These are phyloP conservation scores for Medicago truncatula DNA, from an alignment of 306 rosid genomes.

Conservation along the genomic window DNA sequence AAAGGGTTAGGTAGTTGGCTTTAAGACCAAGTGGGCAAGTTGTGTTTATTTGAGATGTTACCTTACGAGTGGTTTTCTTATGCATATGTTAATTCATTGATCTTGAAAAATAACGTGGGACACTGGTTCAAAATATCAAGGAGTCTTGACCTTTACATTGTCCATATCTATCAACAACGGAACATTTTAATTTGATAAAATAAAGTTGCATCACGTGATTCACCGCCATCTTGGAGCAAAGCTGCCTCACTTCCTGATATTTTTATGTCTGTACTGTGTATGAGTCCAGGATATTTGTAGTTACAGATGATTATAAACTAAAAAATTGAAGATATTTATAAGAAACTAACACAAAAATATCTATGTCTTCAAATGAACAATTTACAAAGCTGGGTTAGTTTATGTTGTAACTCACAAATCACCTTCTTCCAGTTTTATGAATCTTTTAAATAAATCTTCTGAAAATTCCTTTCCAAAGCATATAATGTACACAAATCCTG, in stretches of 20 bases:
- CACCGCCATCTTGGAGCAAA: slow-evolving; percentile 5
- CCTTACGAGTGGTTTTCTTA: not conserved
- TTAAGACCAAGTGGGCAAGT: slow-evolving; percentile 46
- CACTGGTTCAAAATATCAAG: slow-evolving; percentile 11
- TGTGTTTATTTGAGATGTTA: slow-evolving; percentile 21
- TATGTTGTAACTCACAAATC: too few species aligned
- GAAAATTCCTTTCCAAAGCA: too few species aligned
- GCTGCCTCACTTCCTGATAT: not conserved
- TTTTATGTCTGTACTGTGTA: not conserved
- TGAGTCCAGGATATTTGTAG: too few species aligned
- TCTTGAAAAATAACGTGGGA: not conserved
- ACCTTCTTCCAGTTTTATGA: too few species aligned
- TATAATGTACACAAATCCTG: not conserved
- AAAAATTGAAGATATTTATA: too few species aligned
- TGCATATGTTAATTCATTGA: not conserved
- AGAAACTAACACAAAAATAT: too few species aligned
- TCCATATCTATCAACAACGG: not conserved
- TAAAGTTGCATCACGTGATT: slow-evolving; percentile 10
- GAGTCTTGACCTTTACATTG: not conserved
- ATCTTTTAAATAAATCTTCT: too few species aligned
- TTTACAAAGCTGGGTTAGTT: too few species aligned
- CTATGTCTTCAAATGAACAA: too few species aligned
- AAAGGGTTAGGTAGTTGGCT: not conserved
- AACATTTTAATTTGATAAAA: slow-evolving; percentile 9
- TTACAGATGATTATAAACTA: too few species aligned